phyloP scores from a whole-genome alignment of 768 basidiomycete genomes.

The Butyriboletus loyo region DNA sequence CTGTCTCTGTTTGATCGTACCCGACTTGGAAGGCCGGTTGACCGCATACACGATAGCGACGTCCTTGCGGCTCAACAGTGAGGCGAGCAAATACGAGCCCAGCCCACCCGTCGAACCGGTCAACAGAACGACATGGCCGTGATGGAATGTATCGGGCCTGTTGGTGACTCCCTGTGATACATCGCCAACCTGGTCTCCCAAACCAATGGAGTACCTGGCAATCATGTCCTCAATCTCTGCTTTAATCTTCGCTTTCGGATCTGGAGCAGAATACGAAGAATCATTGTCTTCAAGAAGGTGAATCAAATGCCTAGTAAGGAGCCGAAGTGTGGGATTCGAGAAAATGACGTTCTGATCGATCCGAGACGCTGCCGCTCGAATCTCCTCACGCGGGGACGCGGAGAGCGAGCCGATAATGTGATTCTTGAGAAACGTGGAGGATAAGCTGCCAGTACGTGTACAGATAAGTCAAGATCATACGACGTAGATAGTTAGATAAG shows the following conservation, averaged over 20 bases:
- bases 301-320: conserved; percentile 31
- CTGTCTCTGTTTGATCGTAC: conserved; percentile 17
- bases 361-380: conserved; percentile 13
- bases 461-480: too few species aligned
- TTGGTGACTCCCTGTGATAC: too few species aligned
- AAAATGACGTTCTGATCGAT: conserved; percentile 44
- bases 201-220: conserved; percentile 31
- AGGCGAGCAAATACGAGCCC: conserved; percentile 36
- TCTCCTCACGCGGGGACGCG: conserved; percentile 5
- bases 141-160: too few species aligned
- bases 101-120: conserved; percentile 35
- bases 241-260: conserved; percentile 1
- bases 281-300: too few species aligned
- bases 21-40: conserved; percentile 23
- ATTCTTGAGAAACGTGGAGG: conserved; percentile 38
- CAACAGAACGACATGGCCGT: conserved; percentile 33
- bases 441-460: conserved; percentile 30
- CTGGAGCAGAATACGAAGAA: neutral
- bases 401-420: conserved; percentile 34
- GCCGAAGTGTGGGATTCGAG: conserved; percentile 36
- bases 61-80: too few species aligned
- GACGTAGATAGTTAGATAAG: too few species aligned
- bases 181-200: conserved; percentile 10
- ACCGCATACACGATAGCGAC: conserved; percentile 30
- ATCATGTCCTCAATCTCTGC: conserved; percentile 39